These are phyloP conservation scores for Nitzschia sp. DNA, from an alignment of 108 stramenopile species.

Conservation along the genomic window DNA sequence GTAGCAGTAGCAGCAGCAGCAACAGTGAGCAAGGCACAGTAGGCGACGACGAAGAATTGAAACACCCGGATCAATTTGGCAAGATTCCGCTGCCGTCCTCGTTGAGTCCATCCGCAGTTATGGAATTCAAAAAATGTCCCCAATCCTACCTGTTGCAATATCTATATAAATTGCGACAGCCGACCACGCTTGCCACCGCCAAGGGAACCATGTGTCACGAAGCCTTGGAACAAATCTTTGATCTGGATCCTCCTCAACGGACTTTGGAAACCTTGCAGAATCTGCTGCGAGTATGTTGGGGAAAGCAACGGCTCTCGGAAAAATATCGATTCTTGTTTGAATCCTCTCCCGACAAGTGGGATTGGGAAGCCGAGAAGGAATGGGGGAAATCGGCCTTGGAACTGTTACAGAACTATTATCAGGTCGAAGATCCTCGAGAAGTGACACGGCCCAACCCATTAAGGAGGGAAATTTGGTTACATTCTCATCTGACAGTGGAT, in stretches of 20 bases:
- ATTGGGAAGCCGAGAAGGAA: slow-evolving; percentile 63
- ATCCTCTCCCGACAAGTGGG: background rate
- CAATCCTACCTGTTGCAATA: slow-evolving; percentile 88
- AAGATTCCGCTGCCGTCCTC: slow-evolving; percentile 61
- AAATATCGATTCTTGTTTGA: slow-evolving; percentile 61
- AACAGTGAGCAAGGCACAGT: background rate
- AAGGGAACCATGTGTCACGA: slow-evolving; percentile 79
- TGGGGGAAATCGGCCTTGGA: slow-evolving; percentile 78
- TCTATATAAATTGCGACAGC: slow-evolving; percentile 66
- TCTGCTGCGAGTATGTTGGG: slow-evolving; percentile 74
- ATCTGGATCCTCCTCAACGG: slow-evolving; percentile 69
- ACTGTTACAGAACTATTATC: slow-evolving; percentile 74
- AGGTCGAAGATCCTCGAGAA: slow-evolving; percentile 66
- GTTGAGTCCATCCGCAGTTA: slow-evolving; percentile 74
- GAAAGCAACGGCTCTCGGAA: slow-evolving; percentile 36
- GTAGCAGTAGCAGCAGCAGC: background rate
- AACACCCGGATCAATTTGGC: slow-evolving; percentile 31
- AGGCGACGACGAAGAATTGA: background rate
- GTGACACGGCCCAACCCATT: slow-evolving; percentile 62
- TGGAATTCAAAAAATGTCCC: slow-evolving; percentile 79
- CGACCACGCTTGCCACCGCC: slow-evolving; percentile 57
- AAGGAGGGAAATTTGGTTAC: slow-evolving; percentile 75
- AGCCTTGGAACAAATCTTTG: slow-evolving; percentile 84
- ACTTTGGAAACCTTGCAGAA: slow-evolving; percentile 73
- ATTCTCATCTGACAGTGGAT: slow-evolving; percentile 47